Percentiles rank a stretch among this genome's conserved stretches.
These are phyloP conservation scores for Corinectria fuckeliana DNA, from an alignment of 2,329 filamentous ascomycete species.

Conservation along the genomic window DNA sequence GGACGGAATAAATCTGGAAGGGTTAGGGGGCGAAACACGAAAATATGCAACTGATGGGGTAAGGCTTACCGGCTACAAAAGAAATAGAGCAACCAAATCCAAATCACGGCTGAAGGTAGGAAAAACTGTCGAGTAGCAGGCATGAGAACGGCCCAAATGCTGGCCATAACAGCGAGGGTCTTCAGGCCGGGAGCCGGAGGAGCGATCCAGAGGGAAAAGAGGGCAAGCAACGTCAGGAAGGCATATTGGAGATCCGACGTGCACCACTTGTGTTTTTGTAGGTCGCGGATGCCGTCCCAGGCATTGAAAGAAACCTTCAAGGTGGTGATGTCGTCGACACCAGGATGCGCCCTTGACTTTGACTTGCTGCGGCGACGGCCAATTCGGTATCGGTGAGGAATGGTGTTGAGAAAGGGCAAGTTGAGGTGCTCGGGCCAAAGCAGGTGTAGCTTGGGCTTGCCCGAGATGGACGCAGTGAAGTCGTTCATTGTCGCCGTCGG, in stretches of 20 bases:
- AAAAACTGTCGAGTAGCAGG: conserved; percentile 91
- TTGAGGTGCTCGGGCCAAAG: conserved; percentile 50
- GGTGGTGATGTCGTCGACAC: conserved; percentile 69
- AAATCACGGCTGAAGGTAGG: conserved; percentile 83
- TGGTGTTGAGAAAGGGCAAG: conserved; percentile 51
- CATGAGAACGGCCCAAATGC: conserved; percentile 75
- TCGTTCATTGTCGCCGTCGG: conserved; percentile 46
- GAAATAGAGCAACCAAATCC: conserved; percentile 89
- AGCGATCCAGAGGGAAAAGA: conserved; percentile 86
- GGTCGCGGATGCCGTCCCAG: conserved; percentile 74
- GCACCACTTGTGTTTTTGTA: conserved; percentile 81
- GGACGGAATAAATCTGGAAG: conserved; percentile 79
- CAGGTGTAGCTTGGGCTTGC: conserved; percentile 50
- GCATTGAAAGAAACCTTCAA: conserved; percentile 86
- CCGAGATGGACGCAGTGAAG: conserved; percentile 44
- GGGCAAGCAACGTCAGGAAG: conserved; percentile 72
- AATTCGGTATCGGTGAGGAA: conserved; percentile 49
- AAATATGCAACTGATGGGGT: conserved; percentile 5
- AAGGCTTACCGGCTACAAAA: conserved; percentile 86
- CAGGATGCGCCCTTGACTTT: conserved; percentile 45
- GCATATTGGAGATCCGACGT: conserved; percentile 86
- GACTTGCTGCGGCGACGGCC: conserved; percentile 48
- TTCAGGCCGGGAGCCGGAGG: conserved; percentile 82
- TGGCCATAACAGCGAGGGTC: conserved; percentile 70
- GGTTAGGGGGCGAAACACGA: neutral